Conservation (phyloP, 2,329 filamentous ascomycete species). For the Aspergillus quadrilineatus region DNA sequence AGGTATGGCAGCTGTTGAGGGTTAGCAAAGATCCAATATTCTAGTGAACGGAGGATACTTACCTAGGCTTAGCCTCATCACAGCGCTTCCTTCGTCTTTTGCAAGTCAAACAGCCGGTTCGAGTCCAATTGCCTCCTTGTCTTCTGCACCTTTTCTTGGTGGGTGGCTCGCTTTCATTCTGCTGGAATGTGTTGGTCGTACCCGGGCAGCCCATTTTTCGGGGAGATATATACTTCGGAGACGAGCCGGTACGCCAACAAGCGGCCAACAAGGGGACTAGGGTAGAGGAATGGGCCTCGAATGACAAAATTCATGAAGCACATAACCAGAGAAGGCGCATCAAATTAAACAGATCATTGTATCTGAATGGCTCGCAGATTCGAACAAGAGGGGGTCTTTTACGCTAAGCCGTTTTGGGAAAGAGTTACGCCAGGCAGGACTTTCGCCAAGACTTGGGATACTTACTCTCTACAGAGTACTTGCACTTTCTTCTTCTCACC, state of each 20-base stretch:
- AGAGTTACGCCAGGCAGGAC: slow-evolving; percentile 14
- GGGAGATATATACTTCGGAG: slow-evolving; percentile 5
- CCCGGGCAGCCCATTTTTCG: slow-evolving; percentile 7
- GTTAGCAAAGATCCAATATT: neutral
- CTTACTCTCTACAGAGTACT: too few species aligned
- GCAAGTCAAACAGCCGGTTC: slow-evolving; percentile 42
- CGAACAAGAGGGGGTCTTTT: neutral
- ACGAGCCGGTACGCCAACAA: neutral
- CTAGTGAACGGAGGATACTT: neutral
- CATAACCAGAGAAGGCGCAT: neutral
- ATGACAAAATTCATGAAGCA: neutral
- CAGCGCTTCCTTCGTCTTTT: slow-evolving; percentile 41
- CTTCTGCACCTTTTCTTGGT: slow-evolving; percentile 25
- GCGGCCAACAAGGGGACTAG: neutral
- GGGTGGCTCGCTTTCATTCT: neutral
- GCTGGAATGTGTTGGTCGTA: slow-evolving; percentile 1
- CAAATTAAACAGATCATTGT: neutral
- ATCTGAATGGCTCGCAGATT: neutral
- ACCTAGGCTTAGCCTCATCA: slow-evolving; percentile 40
- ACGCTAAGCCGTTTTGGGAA: slow-evolving; percentile 24
- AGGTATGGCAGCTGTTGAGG: slow-evolving; percentile 32
- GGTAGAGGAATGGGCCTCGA: neutral
- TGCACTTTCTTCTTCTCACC: neutral
- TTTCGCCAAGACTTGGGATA: slow-evolving; percentile 10
- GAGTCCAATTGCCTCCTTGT: slow-evolving; percentile 37